A percentile compares a stretch with the other conserved stretches of the same genome.
These are phyloP conservation scores for Cladosporium sp. DNA, from an alignment of 2,329 filamentous ascomycete species.

Conservation along the genomic window DNA sequence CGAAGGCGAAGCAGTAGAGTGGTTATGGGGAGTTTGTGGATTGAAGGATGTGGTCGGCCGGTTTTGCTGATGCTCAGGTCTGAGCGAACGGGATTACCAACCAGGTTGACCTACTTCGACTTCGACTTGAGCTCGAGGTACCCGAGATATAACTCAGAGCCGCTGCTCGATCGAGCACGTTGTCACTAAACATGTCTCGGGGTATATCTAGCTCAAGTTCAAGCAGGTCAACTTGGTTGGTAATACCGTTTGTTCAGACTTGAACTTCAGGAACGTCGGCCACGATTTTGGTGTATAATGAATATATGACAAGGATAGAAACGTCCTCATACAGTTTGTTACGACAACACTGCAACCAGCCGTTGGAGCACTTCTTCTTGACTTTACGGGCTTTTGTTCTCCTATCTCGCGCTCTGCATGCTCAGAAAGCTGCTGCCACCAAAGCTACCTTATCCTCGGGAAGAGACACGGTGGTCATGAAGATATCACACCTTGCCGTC, in stretches of 20 bases:
- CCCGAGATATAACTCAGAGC: not conserved
- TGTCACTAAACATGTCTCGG: not conserved
- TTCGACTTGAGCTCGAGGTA: not conserved
- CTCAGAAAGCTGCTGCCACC: not conserved
- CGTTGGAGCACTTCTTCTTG: not conserved
- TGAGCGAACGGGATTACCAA: not conserved
- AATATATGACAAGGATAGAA: not conserved
- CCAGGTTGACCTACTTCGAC: not conserved
- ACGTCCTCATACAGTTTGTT: not conserved
- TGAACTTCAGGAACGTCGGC: not conserved
- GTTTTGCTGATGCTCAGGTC: not conserved
- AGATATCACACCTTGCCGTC: not conserved
- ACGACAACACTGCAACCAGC: not conserved
- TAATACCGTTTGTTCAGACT: not conserved
- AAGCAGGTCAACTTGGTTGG: not conserved
- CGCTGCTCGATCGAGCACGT: not conserved
- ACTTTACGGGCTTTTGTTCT: not conserved
- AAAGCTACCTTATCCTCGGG: not conserved
- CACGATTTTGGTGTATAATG: not conserved
- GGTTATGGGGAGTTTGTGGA: not conserved
- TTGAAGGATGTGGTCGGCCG: not conserved
- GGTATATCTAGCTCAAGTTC: not conserved
- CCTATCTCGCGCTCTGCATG: not conserved
- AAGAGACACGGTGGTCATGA: not conserved
- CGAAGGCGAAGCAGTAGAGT: constrained; percentile 19